Evolutionary conservation across 352 stramenopile species (phyloP), one percentile per base, ranked within the genome.

Genomic region (Phytopythium aichiense): DNA sequence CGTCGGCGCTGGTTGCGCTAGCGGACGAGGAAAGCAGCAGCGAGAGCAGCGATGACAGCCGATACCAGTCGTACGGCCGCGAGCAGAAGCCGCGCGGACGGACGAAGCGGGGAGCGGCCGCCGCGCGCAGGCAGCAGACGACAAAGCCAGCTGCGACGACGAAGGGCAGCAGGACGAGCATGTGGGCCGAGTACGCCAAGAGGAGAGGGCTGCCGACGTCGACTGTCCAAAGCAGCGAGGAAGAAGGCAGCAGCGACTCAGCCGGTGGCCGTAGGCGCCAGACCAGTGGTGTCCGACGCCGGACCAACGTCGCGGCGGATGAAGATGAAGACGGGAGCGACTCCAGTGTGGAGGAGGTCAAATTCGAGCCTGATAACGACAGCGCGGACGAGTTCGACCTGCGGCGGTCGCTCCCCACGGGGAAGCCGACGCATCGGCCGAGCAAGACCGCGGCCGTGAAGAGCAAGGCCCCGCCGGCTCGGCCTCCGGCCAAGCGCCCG

Each of bases 261-360:
- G 30, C 4, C 46, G 33, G 22, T 22, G 16, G 13, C 5, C 22
- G 22, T 4, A 15, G 43, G 15, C 22, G 43, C n/a, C 2, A 28
- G 43, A 5, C 7, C n/a, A 30, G n/a, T 12, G 22, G 43, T 8
- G 22, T 50, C 22, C 20, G 22, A 4, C 46, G 46, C 46, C 46
- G 23, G 0, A n/a, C n/a, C 12, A 22, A 20, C 22, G 46, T 60
- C 20, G 68, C 67, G 18, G 61, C 43, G 40, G 65, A 61, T 11
- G 42, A 65, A 7, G 63, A 60, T 15, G 43, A 6, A 0, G 43
- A 18, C 4, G 43, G 4, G 4, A 50, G 43, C n/a, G 16, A 11
- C 11, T 50, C 23, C 11, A 53, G 55, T 31, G 61, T 63, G 13
- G 65, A 62, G n/a, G 55, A 63, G 4, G 35, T 53, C 23, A 58